A percentile compares a stretch with the other conserved stretches of the same genome.
phyloP scores from a whole-genome alignment of 78 protist genomes.

The Dictyostelium purpureum region DNA sequence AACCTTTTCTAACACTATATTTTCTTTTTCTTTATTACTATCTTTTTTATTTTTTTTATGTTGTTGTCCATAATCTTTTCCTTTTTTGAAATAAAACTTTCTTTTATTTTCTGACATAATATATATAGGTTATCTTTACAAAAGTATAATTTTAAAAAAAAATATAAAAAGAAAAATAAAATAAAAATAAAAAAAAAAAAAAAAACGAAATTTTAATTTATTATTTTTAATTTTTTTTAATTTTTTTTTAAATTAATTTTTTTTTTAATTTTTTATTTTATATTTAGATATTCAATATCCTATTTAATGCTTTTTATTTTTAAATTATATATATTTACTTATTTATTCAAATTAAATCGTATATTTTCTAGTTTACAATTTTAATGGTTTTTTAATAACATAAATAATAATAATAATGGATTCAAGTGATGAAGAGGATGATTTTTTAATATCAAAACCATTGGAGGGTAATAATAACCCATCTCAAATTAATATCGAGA shows the following conservation, averaged over 20 bases:
- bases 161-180: too few species aligned
- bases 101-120: neutral
- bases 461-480: neutral
- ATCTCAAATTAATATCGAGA: neutral
- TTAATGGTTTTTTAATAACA: too few species aligned
- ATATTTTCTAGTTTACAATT: too few species aligned
- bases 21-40: neutral
- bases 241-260: neutral
- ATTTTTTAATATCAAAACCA: neutral
- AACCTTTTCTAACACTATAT: neutral
- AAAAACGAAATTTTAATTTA: neutral
- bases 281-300: neutral
- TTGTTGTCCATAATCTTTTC: neutral
- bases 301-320: too few species aligned
- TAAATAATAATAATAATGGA: too few species aligned
- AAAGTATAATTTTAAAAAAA: too few species aligned
- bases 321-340: too few species aligned
- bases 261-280: neutral
- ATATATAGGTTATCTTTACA: neutral
- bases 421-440: too few species aligned
- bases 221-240: neutral
- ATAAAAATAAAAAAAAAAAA: neutral
- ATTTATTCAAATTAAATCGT: too few species aligned
- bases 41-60: neutral
- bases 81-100: constrained; percentile 1